These are phyloP conservation scores for Rossbeevera mucosa DNA, from an alignment of 768 basidiomycete genomes.

Conservation along the genomic window DNA sequence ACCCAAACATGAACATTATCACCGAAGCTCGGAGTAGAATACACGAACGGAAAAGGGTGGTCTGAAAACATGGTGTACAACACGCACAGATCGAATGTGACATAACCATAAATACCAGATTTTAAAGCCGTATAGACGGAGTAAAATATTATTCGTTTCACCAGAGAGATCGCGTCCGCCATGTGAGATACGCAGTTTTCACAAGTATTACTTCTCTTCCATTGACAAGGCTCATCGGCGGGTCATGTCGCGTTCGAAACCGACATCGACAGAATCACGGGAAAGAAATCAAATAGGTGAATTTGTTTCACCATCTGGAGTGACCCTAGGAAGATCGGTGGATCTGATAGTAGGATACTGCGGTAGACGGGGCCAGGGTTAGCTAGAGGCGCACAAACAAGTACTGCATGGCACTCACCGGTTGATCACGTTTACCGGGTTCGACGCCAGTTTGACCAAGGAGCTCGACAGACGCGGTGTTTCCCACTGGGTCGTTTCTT, in stretches of 20 bases:
- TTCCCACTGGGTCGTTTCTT: neutral
- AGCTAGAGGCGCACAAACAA: neutral
- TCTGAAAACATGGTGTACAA: neutral
- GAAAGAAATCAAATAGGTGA: neutral
- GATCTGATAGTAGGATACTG: neutral
- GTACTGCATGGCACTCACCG: neutral
- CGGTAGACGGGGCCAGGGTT: neutral
- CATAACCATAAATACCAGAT: neutral
- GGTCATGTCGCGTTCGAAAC: too few species aligned
- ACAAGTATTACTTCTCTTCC: too few species aligned
- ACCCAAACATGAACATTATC: neutral
- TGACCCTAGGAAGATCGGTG: neutral
- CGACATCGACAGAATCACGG: accelerated
- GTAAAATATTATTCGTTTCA: neutral
- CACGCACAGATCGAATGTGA: neutral
- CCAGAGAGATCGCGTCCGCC: neutral
- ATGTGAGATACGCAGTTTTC: neutral
- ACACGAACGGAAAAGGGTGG: neutral
- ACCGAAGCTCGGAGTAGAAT: neutral
- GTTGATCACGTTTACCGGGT: neutral
- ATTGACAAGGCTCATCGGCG: too few species aligned
- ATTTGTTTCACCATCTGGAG: neutral
- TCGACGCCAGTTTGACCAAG: neutral
- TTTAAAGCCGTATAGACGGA: neutral
- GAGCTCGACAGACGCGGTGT: neutral